Evolutionary conservation across 495 filamentous ascomycete species (phyloP).

Genomic region (Wilcoxina mikolae): DNA sequence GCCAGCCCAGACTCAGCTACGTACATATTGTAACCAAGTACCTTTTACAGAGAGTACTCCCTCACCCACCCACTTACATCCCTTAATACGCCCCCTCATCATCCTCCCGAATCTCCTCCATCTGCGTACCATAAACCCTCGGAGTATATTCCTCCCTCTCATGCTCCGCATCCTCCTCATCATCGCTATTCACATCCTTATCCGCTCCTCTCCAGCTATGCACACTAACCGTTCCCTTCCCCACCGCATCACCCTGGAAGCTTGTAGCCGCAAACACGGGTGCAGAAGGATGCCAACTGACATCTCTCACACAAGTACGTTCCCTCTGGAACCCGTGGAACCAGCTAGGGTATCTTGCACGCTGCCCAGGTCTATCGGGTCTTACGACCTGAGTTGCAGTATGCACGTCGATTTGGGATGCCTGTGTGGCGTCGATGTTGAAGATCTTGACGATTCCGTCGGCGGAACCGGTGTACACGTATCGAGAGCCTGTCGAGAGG

Average conservation of each 20-base stretch:
- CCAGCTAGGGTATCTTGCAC: conserved; percentile 23
- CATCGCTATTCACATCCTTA: neutral
- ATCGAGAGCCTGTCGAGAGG: conserved; percentile 72
- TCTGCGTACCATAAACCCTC: neutral
- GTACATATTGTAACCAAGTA: no score
- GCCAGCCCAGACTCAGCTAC: no score
- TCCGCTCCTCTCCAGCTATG: conserved; percentile 19
- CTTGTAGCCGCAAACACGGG: conserved; percentile 68
- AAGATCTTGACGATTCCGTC: conserved; percentile 84
- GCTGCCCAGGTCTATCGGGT: conserved; percentile 6
- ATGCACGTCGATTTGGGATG: conserved; percentile 62
- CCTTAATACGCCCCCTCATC: neutral
- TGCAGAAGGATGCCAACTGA: conserved; percentile 85
- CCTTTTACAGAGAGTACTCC: no score
- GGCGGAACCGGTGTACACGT: conserved; percentile 79
- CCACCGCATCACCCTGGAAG: neutral
- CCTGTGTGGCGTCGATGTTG: conserved; percentile 86
- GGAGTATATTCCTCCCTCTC: conserved; percentile 1
- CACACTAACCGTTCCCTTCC: conserved; percentile 6
- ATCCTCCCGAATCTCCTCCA: neutral
- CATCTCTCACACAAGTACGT: conserved; percentile 80
- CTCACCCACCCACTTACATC: neutral
- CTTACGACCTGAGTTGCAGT: conserved; percentile 38
- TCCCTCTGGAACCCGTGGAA: conserved; percentile 37
- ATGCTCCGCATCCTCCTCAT: neutral